Evolutionary conservation across 805 yeast species (phyloP), one percentile per base, ranked within the genome.

Genomic region (Saturnispora sanitii): DNA sequence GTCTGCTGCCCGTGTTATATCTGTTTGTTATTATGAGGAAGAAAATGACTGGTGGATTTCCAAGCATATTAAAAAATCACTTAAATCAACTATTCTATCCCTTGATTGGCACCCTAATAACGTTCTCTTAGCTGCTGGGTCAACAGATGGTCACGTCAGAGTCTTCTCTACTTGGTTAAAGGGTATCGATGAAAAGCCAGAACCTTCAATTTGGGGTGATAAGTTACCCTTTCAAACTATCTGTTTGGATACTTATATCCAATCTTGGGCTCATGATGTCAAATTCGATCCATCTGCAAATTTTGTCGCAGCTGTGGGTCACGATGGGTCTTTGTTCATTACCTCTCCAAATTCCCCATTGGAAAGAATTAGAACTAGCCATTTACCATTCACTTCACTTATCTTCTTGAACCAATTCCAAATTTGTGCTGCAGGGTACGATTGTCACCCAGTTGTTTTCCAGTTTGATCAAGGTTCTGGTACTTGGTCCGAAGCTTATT

Each of bases 1-100:
- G 1, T 83, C 95, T 2, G 86, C 95, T 35, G 96, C 95, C 34
- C 70, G 97, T 45, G 82, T 83, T 47, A 80, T 92, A 61, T 96
- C 97, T 8, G 83, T 92, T 37, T 92, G 98, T 67, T 92, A 88
- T 65, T 92, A 82, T 59, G 98, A 92, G 64, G 82, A 71, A 47
- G 96, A 87, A 54, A 92, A 90, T 60, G 95, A 92, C 60, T 92
- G 99, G 99, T 92, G 99, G 99, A 88, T 92, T 38, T 85, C 97
- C 12, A 90, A 90, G 63, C 98, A 90, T 65, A 82, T 92, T 63
- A 88, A 88, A 68, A 86, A 84, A 62, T 95, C 96, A n/a, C 69
- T 92, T 53, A 79, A 81, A 59, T 82, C 95, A 9, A 86, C 96
- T 25, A 73, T 88, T 50, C 70, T 88, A 49, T 70, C 82, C 35